phyloP scores from a whole-genome alignment of 2,329 filamentous ascomycete genomes.

The Sarocladium strictum region DNA sequence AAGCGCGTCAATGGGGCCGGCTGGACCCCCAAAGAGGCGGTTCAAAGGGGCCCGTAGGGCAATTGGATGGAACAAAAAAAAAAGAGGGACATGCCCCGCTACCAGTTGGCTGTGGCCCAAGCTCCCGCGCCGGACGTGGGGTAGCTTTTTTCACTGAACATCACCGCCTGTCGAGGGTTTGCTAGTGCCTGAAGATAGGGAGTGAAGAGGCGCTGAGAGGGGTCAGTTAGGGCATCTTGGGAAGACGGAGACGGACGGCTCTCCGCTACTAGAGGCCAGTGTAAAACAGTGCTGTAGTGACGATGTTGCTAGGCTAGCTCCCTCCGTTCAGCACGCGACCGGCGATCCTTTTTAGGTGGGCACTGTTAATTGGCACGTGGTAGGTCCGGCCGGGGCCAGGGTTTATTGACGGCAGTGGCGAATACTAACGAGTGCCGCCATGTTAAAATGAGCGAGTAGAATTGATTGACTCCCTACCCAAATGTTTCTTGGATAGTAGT shows the following conservation, averaged over 20 bases:
- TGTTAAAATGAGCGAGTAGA: no score
- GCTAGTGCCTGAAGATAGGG: neutral
- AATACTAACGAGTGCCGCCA: neutral
- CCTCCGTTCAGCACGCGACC: neutral
- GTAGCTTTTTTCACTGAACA: neutral
- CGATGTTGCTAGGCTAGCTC: neutral
- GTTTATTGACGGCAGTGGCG: neutral
- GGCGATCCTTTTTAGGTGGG: no score
- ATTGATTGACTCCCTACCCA: no score
- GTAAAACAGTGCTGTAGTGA: no score
- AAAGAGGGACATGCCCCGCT: neutral
- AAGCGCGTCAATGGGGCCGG: neutral
- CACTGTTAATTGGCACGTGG: neutral
- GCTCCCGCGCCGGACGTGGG: conserved; percentile 6
- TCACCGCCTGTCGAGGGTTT: neutral
- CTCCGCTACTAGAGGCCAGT: no score
- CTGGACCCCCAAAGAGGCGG: neutral
- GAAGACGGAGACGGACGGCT: no score
- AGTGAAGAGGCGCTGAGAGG: neutral
- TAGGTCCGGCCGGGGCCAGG: neutral
- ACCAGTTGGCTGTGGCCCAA: neutral
- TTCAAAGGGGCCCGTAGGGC: neutral
- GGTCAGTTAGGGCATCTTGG: neutral
- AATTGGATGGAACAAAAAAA: neutral
- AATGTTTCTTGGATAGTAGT: no score